Base-by-base conservation (phyloP, 306 rosid genomes). In the Comarum palustre region DNA sequence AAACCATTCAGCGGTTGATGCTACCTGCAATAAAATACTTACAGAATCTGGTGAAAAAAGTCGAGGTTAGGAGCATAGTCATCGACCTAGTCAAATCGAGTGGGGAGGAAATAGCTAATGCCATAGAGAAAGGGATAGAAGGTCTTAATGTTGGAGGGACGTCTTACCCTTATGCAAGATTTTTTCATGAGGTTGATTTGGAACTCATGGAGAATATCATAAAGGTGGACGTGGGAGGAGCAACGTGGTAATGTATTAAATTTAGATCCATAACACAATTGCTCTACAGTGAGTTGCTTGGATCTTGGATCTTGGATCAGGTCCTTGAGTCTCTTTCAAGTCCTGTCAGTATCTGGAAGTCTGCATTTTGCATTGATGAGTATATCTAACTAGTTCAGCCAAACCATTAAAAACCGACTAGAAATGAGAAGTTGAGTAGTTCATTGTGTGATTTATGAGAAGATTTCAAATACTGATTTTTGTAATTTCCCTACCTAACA, bases 101-200 rank as follows among this genome's bases (percentile, higher is more conserved):
- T 13, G 68, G 76, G 77, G 47, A 60, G 69, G 47, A 73, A 71
- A 75, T 78, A 50, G 75, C 75, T 29, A 73, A 81, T 0, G 0
- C 70, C 0, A 4, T 61, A 0, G 47, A 45, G 77, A 29, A 20
- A 62, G 69, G 41, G 51, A 45, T 61, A 4, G 19, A 46, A 61
- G 77, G 24, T 22, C 60, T 73, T 0, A 61, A 75, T 20, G 74
- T 75, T 15, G 79, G 79, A 2, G 93, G 88, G 8, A 43, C 82
- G 0, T 68, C 84, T 14, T 80, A 82, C 27, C 90, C 88, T 0
- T 58, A 52, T 8, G 86, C 89, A 0, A 82, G 36, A 83, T 84
- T 39, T 19, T 81, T 87, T 32, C 73, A 87, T 15, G 88, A 90
- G 73, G 86, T 84, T 55, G 72, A 79, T 27, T 15, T 17, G 77